Evolutionary conservation across 805 yeast genomes (phyloP), one percentile per base, ranked within the genome.

Genomic region (Yarrowia deformans): DNA sequence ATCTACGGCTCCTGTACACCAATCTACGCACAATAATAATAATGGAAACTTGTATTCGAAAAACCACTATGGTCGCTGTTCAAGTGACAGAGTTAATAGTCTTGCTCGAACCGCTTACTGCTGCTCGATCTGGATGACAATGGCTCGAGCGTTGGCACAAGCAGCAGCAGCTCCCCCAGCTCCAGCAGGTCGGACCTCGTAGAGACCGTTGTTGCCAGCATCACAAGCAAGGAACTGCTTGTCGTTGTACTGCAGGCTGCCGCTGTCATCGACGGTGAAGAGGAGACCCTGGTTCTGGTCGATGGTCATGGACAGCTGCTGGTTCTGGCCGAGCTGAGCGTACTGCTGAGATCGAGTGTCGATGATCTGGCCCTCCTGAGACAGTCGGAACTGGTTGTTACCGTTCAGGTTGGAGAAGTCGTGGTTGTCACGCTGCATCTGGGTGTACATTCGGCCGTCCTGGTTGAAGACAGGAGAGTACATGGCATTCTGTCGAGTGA

Each of bases 361-460:
- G 34, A 40, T 40, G 39, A 56, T 40, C 63, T 56, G 63, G 48
- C 48, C 48, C n/a, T 32, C 42, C 63, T 56, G 63, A 4, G 29
- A 29, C 48, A 56, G 5, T 29, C 63, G 63, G 37, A 34, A 42
- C 63, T 29, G 29, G 37, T 29, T 16, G 48, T 40, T 40, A n/a
- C 48, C 48, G 23, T 29, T 9, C 48, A 16, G 63, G 39, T 32
- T 8, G 42, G 19, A 8, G 7, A 39, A 23, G 14, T 49, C 39
- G 54, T 49, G 37, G 54, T 49, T 9, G 46, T 23, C 61, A 14
- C 18, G 39, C 63, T 40, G 63, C 63, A 40, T 29, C 35, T 29
- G 48, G n/a, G 48, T 42, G 48, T 40, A 56, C 63, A 56, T 56
- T 40, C 63, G 63, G 48, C 63, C 63, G 29, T 56, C 48, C 48